These are phyloP conservation scores for Zhuliangozyma parablackwelliae DNA, from an alignment of 1,139 yeast genomes.

Conservation along the genomic window DNA sequence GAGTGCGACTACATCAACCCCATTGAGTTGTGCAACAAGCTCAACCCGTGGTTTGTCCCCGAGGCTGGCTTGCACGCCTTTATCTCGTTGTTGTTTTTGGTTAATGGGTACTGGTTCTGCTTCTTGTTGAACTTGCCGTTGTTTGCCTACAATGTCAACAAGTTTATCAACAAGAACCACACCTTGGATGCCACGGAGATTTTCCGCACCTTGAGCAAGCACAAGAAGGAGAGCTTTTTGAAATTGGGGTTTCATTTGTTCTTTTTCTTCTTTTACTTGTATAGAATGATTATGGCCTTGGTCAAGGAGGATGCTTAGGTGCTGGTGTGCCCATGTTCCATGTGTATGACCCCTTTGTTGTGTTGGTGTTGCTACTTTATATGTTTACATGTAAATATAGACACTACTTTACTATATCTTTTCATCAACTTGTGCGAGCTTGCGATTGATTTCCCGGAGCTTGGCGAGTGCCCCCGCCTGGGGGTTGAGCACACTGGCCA, in stretches of 20 bases:
- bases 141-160: constrained; percentile 75
- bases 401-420: constrained; percentile 1
- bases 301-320: constrained; percentile 69
- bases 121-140: constrained; percentile 84
- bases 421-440: constrained; percentile 21
- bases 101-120: constrained; percentile 93
- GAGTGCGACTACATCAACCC: constrained; percentile 97
- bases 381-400: too few relatives aligned
- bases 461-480: constrained; percentile 35
- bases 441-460: constrained; percentile 28
- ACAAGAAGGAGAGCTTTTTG: constrained; percentile 86
- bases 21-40: constrained; percentile 88
- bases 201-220: constrained; percentile 87
- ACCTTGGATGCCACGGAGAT: constrained; percentile 96
- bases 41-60: constrained; percentile 86
- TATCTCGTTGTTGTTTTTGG: constrained; percentile 63
- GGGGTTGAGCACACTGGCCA: constrained; percentile 34
- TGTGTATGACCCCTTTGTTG: too few relatives aligned
- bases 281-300: constrained; percentile 94
- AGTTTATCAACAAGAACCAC: constrained; percentile 71
- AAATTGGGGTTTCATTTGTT: constrained; percentile 88
- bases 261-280: constrained; percentile 92
- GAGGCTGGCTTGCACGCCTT: constrained; percentile 85
- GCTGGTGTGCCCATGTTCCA: too few relatives aligned
- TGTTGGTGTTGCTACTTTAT: too few relatives aligned